Conservation (phyloP, 2,329 filamentous ascomycete genomes). For the Nigrospora sphaerica region DNA sequence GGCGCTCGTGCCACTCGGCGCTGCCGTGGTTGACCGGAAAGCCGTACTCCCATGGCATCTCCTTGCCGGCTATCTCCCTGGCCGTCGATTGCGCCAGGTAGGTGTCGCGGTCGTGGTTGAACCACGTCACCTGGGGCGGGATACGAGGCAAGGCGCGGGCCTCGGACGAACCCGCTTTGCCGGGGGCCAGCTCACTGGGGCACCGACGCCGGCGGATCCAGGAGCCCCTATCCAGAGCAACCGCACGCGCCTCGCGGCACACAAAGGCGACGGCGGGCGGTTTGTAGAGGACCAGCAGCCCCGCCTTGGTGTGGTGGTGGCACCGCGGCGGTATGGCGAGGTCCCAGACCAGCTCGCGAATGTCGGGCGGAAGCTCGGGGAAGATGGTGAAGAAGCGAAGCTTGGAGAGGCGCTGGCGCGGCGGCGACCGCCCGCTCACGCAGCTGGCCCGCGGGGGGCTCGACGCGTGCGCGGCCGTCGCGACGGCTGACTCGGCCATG, state of each 20-base stretch:
- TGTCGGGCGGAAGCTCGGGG: not conserved
- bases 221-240: not conserved
- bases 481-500: no score
- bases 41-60: not conserved
- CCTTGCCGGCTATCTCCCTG: not conserved
- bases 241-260: not conserved
- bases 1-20: not conserved
- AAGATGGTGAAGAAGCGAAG: not conserved
- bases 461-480: no score
- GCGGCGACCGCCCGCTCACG: no score
- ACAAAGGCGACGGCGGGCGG: not conserved
- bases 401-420: no score
- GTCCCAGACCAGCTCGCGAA: conserved; percentile 1
- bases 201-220: not conserved
- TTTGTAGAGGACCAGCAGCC: not conserved
- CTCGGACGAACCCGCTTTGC: not conserved
- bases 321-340: not conserved
- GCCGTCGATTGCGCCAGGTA: not conserved
- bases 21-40: not conserved
- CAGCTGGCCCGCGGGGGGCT: no score
- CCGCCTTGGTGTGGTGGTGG: not conserved
- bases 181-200: not conserved
- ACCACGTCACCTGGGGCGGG: not conserved
- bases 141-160: not conserved
- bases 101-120: not conserved